These are phyloP conservation scores for Lepidium aucheri DNA, from an alignment of 345 rosid genomes.

Conservation along the genomic window DNA sequence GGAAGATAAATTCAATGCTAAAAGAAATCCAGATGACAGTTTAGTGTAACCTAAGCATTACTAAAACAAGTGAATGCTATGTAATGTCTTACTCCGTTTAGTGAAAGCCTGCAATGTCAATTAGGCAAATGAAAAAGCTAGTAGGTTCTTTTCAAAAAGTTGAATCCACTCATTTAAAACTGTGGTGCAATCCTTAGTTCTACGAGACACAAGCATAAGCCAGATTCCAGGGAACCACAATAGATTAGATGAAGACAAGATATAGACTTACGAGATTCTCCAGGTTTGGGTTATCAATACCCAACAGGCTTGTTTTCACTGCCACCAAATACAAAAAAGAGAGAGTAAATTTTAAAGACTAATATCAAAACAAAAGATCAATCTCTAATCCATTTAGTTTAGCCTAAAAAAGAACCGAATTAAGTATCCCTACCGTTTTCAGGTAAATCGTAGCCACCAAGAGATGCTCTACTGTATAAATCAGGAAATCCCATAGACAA, in stretches of 20 bases:
- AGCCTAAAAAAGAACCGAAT: background rate
- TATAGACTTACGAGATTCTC: conserved; percentile 46
- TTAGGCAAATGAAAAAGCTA: background rate
- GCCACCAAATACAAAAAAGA: conserved; percentile 27
- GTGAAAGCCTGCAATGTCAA: background rate
- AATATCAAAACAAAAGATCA: background rate
- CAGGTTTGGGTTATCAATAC: conserved; percentile 34
- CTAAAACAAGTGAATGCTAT: background rate
- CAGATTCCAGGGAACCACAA: background rate
- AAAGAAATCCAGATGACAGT: background rate
- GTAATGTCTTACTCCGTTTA: background rate
- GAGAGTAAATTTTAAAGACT: background rate
- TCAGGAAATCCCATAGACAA: conserved; percentile 50
- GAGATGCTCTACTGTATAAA: conserved; percentile 29
- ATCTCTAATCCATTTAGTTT: background rate
- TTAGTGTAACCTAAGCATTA: background rate
- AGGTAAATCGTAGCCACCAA: too few relatives aligned
- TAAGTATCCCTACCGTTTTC: conserved; percentile 12
- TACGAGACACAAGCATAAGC: background rate
- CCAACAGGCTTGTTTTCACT: conserved; percentile 44
- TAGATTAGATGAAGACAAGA: background rate
- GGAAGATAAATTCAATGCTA: background rate
- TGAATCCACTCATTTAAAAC: background rate
- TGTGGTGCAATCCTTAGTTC: background rate
- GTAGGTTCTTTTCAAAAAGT: background rate